phyloP scores from a whole-genome alignment of 306 rosid species.

The Vachellia collinsii region DNA sequence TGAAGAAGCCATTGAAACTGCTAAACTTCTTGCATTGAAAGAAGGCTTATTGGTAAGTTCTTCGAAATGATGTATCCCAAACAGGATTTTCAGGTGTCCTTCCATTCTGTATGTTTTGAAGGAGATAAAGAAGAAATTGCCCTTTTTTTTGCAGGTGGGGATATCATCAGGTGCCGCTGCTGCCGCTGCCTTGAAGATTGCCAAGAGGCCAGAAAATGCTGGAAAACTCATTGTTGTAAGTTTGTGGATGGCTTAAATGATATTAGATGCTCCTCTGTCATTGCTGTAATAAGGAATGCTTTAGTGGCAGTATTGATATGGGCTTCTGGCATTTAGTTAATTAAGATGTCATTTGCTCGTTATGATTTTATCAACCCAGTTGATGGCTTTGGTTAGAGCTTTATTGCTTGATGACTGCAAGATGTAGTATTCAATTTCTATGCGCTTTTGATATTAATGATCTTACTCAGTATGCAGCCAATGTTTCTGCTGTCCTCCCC shows the following conservation, averaged over 20 bases:
- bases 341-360: neutral
- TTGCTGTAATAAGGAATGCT: neutral
- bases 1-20: slow-evolving; percentile 88
- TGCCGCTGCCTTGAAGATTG: slow-evolving; percentile 83
- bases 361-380: neutral
- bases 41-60: slow-evolving; percentile 81
- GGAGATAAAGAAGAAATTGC: neutral
- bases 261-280: slow-evolving; percentile 1
- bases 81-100: slow-evolving; percentile 2
- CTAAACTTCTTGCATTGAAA: slow-evolving; percentile 80
- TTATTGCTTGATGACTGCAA: neutral
- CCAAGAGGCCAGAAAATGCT: slow-evolving; percentile 79
- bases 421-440: neutral
- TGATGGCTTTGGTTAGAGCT: neutral
- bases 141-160: slow-evolving; percentile 65
- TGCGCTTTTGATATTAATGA: neutral
- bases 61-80: slow-evolving; percentile 23
- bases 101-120: slow-evolving; percentile 10
- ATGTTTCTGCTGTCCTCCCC: too few species aligned
- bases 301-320: slow-evolving; percentile 12
- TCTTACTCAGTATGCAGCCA: neutral
- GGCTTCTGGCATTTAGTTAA: neutral
- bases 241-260: slow-evolving; percentile 23
- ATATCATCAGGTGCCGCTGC: slow-evolving; percentile 98
- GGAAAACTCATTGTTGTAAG: slow-evolving; percentile 98